phyloP scores from a whole-genome alignment of 2,329 filamentous ascomycete species.

The Cladosporium sp. region DNA sequence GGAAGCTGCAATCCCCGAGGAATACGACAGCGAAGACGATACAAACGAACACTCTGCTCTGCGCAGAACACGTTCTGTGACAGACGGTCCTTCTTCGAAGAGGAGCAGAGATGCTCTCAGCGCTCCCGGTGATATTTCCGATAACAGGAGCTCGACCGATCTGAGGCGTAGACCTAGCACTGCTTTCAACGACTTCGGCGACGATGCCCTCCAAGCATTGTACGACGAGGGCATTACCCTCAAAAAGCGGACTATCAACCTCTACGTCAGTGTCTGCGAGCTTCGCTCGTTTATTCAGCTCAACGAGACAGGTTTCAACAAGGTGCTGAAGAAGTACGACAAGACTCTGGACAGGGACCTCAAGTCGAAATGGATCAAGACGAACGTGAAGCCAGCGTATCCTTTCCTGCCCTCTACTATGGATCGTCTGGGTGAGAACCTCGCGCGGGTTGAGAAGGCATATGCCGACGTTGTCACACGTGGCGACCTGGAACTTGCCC shows the following conservation, averaged over 20 bases:
- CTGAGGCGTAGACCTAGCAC: slow-evolving; percentile 58
- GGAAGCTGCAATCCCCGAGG: slow-evolving; percentile 49
- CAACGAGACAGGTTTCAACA: slow-evolving; percentile 93
- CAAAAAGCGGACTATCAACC: slow-evolving; percentile 81
- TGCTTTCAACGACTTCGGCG: slow-evolving; percentile 70
- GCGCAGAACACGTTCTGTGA: slow-evolving; percentile 29
- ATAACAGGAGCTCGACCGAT: slow-evolving; percentile 21
- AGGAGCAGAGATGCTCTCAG: slow-evolving; percentile 16
- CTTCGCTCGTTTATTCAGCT: slow-evolving; percentile 93
- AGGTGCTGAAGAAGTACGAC: slow-evolving; percentile 97
- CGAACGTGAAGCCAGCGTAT: slow-evolving; percentile 69
- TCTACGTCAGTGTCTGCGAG: slow-evolving; percentile 90
- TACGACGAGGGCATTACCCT: slow-evolving; percentile 72
- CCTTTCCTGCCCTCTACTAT: slow-evolving; percentile 73
- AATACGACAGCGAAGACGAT: slow-evolving; percentile 58
- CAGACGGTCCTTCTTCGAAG: slow-evolving; percentile 6
- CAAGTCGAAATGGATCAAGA: slow-evolving; percentile 68
- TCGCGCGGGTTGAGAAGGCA: slow-evolving; percentile 66
- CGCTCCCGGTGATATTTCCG: slow-evolving; percentile 9
- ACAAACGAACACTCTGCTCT: slow-evolving; percentile 44
- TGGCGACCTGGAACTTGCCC: slow-evolving; percentile 69
- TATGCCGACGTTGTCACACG: slow-evolving; percentile 79
- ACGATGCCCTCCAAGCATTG: slow-evolving; percentile 64
- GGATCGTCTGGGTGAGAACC: slow-evolving; percentile 62
- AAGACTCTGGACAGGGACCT: slow-evolving; percentile 84